Percentiles rank a stretch among this genome's conserved stretches.
These are phyloP conservation scores for Lipomyces mesembrius DNA, from an alignment of 805 yeast species.

Conservation along the genomic window DNA sequence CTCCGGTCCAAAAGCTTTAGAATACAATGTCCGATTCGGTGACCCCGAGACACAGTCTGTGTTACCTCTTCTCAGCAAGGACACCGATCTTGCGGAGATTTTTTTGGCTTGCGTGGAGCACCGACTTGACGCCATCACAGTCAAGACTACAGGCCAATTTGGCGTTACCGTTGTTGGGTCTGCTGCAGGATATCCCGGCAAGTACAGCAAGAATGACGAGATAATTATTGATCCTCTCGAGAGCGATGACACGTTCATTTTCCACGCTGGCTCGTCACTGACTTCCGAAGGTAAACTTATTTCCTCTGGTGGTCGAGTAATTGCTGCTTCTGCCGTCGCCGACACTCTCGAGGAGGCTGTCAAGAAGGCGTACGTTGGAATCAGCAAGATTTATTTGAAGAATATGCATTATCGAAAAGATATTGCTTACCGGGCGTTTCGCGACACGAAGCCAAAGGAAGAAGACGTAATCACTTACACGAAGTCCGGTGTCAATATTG, in stretches of 20 bases:
- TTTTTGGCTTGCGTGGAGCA: slow-evolving; percentile 94
- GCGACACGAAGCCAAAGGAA: slow-evolving; percentile 48
- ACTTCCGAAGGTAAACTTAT: slow-evolving; percentile 61
- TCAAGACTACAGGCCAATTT: slow-evolving; percentile 57
- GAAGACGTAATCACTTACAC: slow-evolving; percentile 74
- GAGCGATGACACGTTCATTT: slow-evolving; percentile 66
- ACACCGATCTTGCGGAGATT: slow-evolving; percentile 91
- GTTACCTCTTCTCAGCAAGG: slow-evolving; percentile 77
- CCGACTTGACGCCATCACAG: slow-evolving; percentile 80
- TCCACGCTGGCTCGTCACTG: slow-evolving; percentile 91
- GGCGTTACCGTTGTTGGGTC: slow-evolving; percentile 95
- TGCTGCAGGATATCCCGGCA: slow-evolving; percentile 95
- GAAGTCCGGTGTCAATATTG: slow-evolving; percentile 96
- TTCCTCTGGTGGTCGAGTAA: slow-evolving; percentile 95
- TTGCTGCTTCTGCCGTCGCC: slow-evolving; percentile 90
- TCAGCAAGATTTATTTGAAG: slow-evolving; percentile 69
- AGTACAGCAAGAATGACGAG: slow-evolving; percentile 82
- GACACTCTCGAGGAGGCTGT: slow-evolving; percentile 78
- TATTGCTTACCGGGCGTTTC: slow-evolving; percentile 92
- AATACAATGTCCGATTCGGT: slow-evolving; percentile 97
- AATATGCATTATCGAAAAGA: slow-evolving; percentile 86
- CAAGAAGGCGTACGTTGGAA: slow-evolving; percentile 83
- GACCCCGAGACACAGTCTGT: slow-evolving; percentile 99
- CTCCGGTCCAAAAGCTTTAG: slow-evolving; percentile 92
- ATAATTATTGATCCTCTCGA: slow-evolving; percentile 59